Evolutionary conservation across 495 filamentous ascomycete genomes (phyloP).

Genomic region (Lasiosphaeria hispida): DNA sequence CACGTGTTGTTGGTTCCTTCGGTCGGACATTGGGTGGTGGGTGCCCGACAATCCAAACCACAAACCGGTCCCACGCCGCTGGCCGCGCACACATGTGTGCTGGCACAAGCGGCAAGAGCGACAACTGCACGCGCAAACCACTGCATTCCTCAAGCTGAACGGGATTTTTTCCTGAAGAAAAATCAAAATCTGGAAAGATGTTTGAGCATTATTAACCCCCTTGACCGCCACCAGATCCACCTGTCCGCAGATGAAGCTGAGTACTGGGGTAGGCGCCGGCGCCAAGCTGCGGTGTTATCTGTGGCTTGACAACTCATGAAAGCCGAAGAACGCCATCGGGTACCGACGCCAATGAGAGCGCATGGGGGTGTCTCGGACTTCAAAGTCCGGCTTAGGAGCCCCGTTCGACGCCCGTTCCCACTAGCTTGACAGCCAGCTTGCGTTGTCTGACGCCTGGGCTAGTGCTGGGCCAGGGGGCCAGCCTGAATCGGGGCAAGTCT

Average conservation of each 20-base stretch:
- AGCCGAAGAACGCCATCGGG: conserved; percentile 2
- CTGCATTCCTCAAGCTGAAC: not conserved
- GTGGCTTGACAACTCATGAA: not conserved
- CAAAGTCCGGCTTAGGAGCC: not conserved
- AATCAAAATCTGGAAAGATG: not conserved
- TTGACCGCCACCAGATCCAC: not conserved
- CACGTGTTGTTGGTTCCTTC: conserved; percentile 9
- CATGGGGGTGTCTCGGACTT: not conserved
- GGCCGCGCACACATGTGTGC: not conserved
- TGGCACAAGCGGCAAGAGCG: conserved; percentile 2
- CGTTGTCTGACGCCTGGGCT: not conserved
- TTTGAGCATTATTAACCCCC: not conserved
- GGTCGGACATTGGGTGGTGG: not conserved
- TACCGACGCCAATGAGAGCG: not conserved
- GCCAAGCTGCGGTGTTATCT: conserved; percentile 6
- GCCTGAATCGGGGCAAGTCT: no score
- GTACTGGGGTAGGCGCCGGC: not conserved
- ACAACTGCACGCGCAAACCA: not conserved
- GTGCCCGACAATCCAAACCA: conserved; percentile 2
- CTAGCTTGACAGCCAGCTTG: not conserved
- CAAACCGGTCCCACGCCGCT: not conserved
- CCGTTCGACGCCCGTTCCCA: not conserved
- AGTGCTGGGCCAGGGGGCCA: no score
- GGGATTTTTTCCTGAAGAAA: not conserved
- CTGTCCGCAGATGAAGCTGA: not conserved